These are phyloP conservation scores for Xanthoceras sorbifolium DNA, from an alignment of 345 rosid species.

Conservation along the genomic window DNA sequence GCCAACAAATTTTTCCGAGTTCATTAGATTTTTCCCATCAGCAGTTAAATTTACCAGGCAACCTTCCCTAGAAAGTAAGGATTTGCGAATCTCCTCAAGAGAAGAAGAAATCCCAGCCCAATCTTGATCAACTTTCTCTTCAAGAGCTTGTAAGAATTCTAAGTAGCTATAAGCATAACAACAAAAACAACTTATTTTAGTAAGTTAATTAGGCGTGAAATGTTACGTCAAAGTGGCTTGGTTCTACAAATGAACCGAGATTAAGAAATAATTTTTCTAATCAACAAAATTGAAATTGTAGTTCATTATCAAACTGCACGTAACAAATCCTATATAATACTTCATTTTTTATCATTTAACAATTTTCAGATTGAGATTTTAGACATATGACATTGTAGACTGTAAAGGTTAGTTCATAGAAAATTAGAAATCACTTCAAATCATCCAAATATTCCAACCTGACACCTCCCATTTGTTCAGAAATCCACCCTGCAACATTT, in stretches of 20 bases:
- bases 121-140: constrained; percentile 80
- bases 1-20: constrained; percentile 59
- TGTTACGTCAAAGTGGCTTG: constrained; percentile 1
- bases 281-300: not conserved
- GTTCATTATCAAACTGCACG: constrained; percentile 1
- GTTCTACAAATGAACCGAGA: not conserved
- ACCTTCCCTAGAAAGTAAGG: constrained; percentile 72
- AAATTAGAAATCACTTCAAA: not conserved
- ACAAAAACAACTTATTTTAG: constrained; percentile 24
- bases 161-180: constrained; percentile 58
- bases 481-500: constrained; percentile 87
- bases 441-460: constrained; percentile 52
- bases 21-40: constrained; percentile 66
- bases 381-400: constrained; percentile 3
- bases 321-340: constrained; percentile 14
- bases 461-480: constrained; percentile 99
- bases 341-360: not conserved
- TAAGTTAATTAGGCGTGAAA: not conserved
- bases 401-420: constrained; percentile 1
- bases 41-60: constrained; percentile 92
- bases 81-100: constrained; percentile 80
- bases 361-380: not conserved
- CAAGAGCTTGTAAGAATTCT: constrained; percentile 78
- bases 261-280: not conserved
- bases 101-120: constrained; percentile 90